Evolutionary conservation across 176 grass and related monocot species (phyloP).

Genomic region (Zea mays): DNA sequence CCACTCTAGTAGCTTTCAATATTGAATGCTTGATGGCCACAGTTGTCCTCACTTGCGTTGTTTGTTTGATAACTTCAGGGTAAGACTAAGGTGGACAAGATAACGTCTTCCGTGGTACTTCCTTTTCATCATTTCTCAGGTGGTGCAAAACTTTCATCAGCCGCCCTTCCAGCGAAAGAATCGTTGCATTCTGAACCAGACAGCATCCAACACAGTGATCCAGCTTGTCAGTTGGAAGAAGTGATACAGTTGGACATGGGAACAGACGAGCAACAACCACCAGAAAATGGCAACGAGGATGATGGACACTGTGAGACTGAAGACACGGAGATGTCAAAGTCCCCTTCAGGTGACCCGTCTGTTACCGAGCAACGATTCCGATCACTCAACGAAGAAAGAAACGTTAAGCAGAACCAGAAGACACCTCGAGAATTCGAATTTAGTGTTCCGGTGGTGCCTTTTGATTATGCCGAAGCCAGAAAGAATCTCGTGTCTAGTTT

Average conservation of each 20-base stretch:
- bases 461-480: slow-evolving; percentile 73
- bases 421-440: slow-evolving; percentile 40
- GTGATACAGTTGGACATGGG: slow-evolving; percentile 57
- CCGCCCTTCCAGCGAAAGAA: slow-evolving; percentile 14
- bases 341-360: slow-evolving; percentile 29
- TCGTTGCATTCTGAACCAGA: slow-evolving; percentile 23
- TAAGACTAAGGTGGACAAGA: slow-evolving; percentile 75
- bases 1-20: slow-evolving; percentile 15
- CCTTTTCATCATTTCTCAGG: slow-evolving; percentile 81
- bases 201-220: slow-evolving; percentile 39
- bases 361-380: slow-evolving; percentile 32
- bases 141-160: slow-evolving; percentile 25
- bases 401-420: slow-evolving; percentile 37
- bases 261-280: slow-evolving; percentile 34
- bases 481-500: slow-evolving; percentile 55
- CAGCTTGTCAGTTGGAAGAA: slow-evolving; percentile 57
- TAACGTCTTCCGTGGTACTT: slow-evolving; percentile 58
- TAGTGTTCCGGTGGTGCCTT: slow-evolving; percentile 50
- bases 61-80: slow-evolving; percentile 46
- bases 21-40: slow-evolving; percentile 14
- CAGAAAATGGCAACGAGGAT: slow-evolving; percentile 39
- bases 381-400: slow-evolving; percentile 51
- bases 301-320: slow-evolving; percentile 35
- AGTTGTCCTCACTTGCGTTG: slow-evolving; percentile 1
- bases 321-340: slow-evolving; percentile 26